Percentiles rank a stretch among this genome's conserved stretches.
phyloP scores from a whole-genome alignment of 495 filamentous ascomycete species.

The Annulohypoxylon maeteangense region DNA sequence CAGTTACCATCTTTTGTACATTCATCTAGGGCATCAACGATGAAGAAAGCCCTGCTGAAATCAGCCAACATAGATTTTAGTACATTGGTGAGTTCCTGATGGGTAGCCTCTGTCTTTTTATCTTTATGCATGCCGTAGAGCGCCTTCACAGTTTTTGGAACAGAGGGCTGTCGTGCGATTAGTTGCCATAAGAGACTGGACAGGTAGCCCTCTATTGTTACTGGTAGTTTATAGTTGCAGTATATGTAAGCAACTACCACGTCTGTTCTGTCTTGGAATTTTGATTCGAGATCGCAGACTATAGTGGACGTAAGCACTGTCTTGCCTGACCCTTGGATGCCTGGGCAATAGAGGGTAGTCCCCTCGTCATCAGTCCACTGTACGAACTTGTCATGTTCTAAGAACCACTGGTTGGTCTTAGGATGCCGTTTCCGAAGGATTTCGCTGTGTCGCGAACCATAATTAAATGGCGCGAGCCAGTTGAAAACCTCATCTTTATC shows the following conservation, averaged over 20 bases:
- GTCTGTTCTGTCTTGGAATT: neutral
- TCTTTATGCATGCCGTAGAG: neutral
- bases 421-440: neutral
- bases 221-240: neutral
- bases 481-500: neutral
- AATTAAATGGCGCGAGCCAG: neutral
- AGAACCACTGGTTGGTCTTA: neutral
- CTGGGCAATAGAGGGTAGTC: neutral
- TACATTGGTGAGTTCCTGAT: neutral
- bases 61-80: neutral
- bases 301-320: neutral
- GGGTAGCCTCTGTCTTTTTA: neutral
- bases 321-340: neutral
- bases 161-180: neutral
- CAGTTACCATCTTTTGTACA: conserved; percentile 13
- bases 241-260: neutral
- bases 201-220: neutral
- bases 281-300: neutral
- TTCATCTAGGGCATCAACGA: conserved; percentile 65
- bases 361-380: neutral
- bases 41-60: conserved; percentile 42
- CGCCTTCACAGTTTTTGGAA: neutral
- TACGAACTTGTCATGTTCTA: neutral
- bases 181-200: neutral
- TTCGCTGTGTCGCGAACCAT: neutral